Base-by-base conservation (phyloP, 1,284 basidiomycete species). In the Fomitopsis palustris region DNA sequence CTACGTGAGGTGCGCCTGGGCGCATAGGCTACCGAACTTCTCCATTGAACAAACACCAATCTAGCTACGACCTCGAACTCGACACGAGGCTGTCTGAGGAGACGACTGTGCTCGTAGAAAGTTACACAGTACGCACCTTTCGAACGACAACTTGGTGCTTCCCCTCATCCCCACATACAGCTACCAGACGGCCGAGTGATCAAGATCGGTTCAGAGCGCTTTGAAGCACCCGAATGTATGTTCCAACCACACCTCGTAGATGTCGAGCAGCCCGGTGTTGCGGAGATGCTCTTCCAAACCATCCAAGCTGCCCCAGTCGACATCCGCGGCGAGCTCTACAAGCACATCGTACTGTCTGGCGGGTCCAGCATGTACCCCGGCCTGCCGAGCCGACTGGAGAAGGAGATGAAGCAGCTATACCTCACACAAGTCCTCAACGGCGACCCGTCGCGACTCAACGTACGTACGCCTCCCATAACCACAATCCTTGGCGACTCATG, bases 161-260 rank as follows among this genome's bases (percentile, higher is more conserved):
- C 16, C 38, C 58, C 25, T 10, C 62, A 78, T 72, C 74, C 1
- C 2, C 35, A 81, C 17, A 9, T 21, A 16, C 62, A 96, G 91
- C 88, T 99, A 29, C 97, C 97, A 2, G 96, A 99, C 70, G 97
- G 97, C 2, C 90, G 97, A 49, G 86, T 84, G 33, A 98, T 99
- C 83, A 98, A 97, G 81, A 94, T 99, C 57, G 97, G 96, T 27
- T 95, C 94, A 1, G 97, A 99, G 74, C 90, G 97, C n/a, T 99
- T 98, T 73, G 95, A 98, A 76, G 97, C 96, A n/a, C 97, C 97
- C 12, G 97, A 99, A 76, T 99, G 97, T 79, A 95, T 99, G 93
- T 99, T 99, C 89, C 96, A 99, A 76, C 97, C 97, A 25, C 94
- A 98, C 75, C 83, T 99, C 8, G 95, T 99, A 56, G 97, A 99